Evolutionary conservation across 768 basidiomycete genomes (phyloP), one percentile per base, ranked within the genome.

Genomic region (Boletus coccyginus): DNA sequence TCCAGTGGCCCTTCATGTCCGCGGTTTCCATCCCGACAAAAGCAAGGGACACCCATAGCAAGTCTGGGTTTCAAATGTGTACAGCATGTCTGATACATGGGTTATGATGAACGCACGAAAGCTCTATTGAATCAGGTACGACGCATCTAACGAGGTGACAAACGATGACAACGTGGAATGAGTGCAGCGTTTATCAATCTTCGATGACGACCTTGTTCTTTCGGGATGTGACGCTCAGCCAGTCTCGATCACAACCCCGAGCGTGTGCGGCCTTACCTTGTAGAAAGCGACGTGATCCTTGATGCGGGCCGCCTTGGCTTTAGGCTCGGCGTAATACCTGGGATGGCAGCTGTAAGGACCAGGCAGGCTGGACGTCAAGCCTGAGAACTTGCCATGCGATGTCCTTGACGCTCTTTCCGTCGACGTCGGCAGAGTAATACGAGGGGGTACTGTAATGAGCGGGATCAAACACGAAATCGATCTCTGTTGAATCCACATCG

Each of bases 241-340:
- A 5, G 46, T 21, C 35, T 45, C 24, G 32, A 40, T 33, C 50
- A 5, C n/a, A 35, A 33, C 7, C n/a, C 31, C 3, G 32, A 13
- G 39, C 16, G 19, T 10, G 33, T 3, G 16, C 21, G 41, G 21
- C 21, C 64, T 67, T 55, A 83, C 88, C 79, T 21, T 21, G 21
- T 21, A 21, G 21, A 21, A 21, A 21, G 21, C 21, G 21, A 21
- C 21, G 21, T 21, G 83, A 10, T 77, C 77, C 67, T 87, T 78
- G 64, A 92, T 87, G 7, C 79, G 66, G 46, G 81, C 75, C 0
- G 89, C 90, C 58, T 78, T 79, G 5, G 79, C 73, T 31, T 76
- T 80, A 0, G 86, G 73, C 1, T 76, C 50, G 0, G 87, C 81
- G 63, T 91, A 91, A 63, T 84, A 87, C 87, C 88, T 88, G 57